phyloP scores from a whole-genome alignment of 192 early-diverging fungal species.

The Rhizoclosmatium globosum region DNA sequence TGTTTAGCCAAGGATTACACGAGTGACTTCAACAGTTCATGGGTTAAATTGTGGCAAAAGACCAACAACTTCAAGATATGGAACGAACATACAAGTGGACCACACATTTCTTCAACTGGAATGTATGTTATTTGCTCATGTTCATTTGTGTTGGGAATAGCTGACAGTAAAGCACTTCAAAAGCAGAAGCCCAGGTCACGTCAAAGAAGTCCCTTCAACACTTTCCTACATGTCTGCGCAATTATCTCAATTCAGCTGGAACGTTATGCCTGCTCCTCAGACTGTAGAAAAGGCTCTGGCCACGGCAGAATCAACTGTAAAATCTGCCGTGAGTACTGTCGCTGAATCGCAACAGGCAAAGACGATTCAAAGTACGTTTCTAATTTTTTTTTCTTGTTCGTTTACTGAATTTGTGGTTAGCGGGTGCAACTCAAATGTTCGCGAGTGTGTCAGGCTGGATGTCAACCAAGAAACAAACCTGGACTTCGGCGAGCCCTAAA shows the following conservation, averaged over 20 bases:
- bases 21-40: conserved; percentile 69
- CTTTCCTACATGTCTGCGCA: conserved; percentile 22
- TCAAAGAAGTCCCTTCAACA: conserved; percentile 30
- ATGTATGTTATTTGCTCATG: conserved; percentile 15
- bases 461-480: conserved; percentile 4
- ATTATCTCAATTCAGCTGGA: conserved; percentile 21
- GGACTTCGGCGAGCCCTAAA: neutral
- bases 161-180: conserved; percentile 49
- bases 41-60: conserved; percentile 71
- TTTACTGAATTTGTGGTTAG: neutral
- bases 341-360: conserved; percentile 31
- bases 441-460: conserved; percentile 36
- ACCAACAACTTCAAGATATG: conserved; percentile 75
- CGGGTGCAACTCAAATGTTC: conserved; percentile 31
- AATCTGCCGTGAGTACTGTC: conserved; percentile 9
- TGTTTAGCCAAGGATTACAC: conserved; percentile 61
- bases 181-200: conserved; percentile 45
- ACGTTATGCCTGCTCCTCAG: neutral
- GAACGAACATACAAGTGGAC: conserved; percentile 56
- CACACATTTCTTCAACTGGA: conserved; percentile 58
- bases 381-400: neutral
- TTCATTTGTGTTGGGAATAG: neutral
- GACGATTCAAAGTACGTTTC: conserved; percentile 27
- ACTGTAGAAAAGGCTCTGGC: conserved; percentile 14
- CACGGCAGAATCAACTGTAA: conserved; percentile 17